These are phyloP conservation scores for Pleurotus citrinopileatus DNA, from an alignment of 768 basidiomycete species.

Conservation along the genomic window DNA sequence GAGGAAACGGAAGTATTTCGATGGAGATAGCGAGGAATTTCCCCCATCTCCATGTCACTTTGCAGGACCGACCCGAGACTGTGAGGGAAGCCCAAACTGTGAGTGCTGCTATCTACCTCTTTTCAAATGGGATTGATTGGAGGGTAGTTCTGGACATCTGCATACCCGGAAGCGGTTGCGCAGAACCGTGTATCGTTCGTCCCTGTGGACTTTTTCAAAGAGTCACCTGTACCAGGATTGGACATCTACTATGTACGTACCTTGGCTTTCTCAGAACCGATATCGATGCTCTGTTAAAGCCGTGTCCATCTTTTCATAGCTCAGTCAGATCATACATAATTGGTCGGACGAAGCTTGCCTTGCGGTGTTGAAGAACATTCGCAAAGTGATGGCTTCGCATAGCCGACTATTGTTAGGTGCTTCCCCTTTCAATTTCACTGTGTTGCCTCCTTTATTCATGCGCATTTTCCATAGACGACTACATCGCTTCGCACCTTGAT, in stretches of 20 bases:
- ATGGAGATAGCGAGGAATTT: conserved; percentile 22
- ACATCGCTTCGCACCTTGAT: background rate
- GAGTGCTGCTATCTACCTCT: no score
- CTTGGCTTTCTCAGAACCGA: background rate
- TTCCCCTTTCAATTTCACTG: conserved; percentile 11
- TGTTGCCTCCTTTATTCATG: background rate
- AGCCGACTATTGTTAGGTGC: conserved; percentile 31
- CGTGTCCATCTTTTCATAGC: background rate
- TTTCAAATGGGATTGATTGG: no score
- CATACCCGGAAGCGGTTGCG: conserved; percentile 12
- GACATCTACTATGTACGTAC: conserved; percentile 18
- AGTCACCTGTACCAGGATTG: conserved; percentile 9
- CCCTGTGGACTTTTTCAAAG: conserved; percentile 16
- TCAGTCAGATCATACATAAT: conserved; percentile 26
- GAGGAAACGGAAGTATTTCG: conserved; percentile 25
- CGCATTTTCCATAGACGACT: background rate
- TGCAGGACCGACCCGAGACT: conserved; percentile 25
- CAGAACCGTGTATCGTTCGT: conserved; percentile 16
- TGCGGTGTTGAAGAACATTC: conserved; percentile 26
- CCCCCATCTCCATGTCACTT: conserved; percentile 22
- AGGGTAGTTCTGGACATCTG: conserved; percentile 16
- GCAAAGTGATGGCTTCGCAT: conserved; percentile 23
- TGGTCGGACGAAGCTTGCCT: conserved; percentile 32
- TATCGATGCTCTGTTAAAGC: background rate
- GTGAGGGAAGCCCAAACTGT: conserved; percentile 18